phyloP scores from a whole-genome alignment of 129 eudicot species.

The Chrysanthemum seticuspe region DNA sequence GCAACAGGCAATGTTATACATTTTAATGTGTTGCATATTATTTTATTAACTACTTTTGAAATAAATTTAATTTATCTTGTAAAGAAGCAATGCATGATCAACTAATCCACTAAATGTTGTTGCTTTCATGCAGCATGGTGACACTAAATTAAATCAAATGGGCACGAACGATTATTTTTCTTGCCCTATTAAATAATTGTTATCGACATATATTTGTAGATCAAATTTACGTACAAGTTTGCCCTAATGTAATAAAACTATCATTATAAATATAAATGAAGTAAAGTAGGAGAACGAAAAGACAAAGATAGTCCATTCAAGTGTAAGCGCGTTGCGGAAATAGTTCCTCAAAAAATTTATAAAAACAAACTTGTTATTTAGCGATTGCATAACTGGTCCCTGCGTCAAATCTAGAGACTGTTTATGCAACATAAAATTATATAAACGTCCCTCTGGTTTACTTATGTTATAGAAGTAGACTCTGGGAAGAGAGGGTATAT shows the following conservation, averaged over 20 bases:
- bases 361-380: no score
- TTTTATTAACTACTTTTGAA: background rate
- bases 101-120: constrained; percentile 39
- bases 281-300: no score
- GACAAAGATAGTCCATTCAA: no score
- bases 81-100: constrained; percentile 35
- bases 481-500: no score
- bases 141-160: constrained; percentile 13
- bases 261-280: background rate
- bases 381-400: no score
- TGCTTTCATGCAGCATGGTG: constrained; percentile 34
- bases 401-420: no score
- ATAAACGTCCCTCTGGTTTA: no score
- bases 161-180: constrained; percentile 7
- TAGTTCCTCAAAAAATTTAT: no score
- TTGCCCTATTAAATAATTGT: background rate
- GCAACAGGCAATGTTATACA: no score
- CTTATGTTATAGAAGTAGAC: no score
- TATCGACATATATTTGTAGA: background rate
- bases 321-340: no score
- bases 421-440: no score
- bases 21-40: background rate
- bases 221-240: background rate
- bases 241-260: background rate
- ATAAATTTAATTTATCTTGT: constrained; percentile 5